Conservation (phyloP, 768 basidiomycete species). For the Rhodotorula taiwanensis region DNA sequence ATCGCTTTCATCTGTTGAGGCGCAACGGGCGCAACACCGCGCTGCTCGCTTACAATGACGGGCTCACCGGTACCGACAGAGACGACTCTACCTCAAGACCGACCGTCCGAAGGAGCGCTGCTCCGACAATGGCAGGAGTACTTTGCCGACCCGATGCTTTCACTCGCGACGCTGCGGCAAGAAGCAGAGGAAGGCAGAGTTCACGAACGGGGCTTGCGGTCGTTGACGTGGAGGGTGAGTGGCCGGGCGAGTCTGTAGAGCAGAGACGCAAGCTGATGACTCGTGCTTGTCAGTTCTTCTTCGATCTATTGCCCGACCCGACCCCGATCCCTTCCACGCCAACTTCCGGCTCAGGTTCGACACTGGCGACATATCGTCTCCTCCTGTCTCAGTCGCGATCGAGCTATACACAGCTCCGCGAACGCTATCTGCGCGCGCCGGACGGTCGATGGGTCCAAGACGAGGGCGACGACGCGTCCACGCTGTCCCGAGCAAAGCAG, state of each 20-base stretch:
- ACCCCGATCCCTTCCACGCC: constrained; percentile 4
- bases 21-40: too few species aligned
- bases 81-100: too few species aligned
- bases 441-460: constrained; percentile 74
- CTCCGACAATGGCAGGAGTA: constrained; percentile 15
- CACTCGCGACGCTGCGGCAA: constrained; percentile 12
- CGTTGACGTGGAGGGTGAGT: constrained; percentile 37
- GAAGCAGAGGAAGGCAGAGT: constrained; percentile 15
- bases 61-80: too few species aligned
- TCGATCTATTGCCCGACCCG: constrained; percentile 32
- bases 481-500: not conserved
- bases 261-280: constrained; percentile 5
- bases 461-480: constrained; percentile 49
- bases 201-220: constrained; percentile 16
- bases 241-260: rapidly evolving
- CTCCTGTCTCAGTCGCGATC: constrained; percentile 33
- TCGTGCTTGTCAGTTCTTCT: constrained; percentile 25
- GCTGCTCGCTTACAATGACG: too few species aligned
- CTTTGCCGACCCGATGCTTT: constrained; percentile 25
- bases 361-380: constrained; percentile 30
- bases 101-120: not conserved
- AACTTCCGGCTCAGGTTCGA: constrained; percentile 6
- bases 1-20: too few species aligned
- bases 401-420: constrained; percentile 54
- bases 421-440: constrained; percentile 70